Evolutionary conservation across 2,329 filamentous ascomycete genomes (phyloP), one percentile per base, ranked within the genome.

Genomic region (Pochonia chlamydosporia): DNA sequence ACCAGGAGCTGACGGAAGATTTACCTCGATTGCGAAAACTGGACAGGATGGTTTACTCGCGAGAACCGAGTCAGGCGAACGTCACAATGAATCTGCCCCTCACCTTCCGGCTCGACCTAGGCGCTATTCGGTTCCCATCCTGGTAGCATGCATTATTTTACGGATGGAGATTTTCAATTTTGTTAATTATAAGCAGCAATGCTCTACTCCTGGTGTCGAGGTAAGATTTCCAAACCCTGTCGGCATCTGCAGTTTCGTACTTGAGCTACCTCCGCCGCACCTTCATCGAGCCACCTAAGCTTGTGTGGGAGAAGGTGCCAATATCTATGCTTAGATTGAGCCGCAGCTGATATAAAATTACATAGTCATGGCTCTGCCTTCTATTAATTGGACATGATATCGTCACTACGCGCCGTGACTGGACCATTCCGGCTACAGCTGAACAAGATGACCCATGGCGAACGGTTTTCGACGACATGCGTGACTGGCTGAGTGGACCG

Each of bases 131-230:
- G 54, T 75, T 3, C 69, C 71, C 1, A 59, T 67, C 11, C 56
- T 79, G 14, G 61, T 76, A 8, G 35, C 67, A 5, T 68, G 69
- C 25, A 63, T 79, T 40, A 62, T 76, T 3, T 26, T 74, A 8
- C 70, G 78, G 4, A 56, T 79, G 14, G 73, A 78, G 49, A 57
- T 74, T 2, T 71, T 74, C 30, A 67, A 76, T 44, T 63, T 59
- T 26, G 68, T 77, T 1, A 66, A 72, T 13, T 60, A 62, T 23
- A 67, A 73, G 49, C 67, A 76, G 30, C 75, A 79, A 58, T 81
- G 78, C 55, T 67, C 74, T 6, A 63, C 60, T 11, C 63, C 70
- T 18, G 76, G 76, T 3, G 54, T 79, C 14, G 74, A 79, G 68
- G 75, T 66, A 52, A 50, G 56, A 28, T 25, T 45, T n/a, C n/a